These are phyloP conservation scores for Kitagawia praeruptora DNA, from an alignment of 129 eudicot genomes.

Conservation along the genomic window DNA sequence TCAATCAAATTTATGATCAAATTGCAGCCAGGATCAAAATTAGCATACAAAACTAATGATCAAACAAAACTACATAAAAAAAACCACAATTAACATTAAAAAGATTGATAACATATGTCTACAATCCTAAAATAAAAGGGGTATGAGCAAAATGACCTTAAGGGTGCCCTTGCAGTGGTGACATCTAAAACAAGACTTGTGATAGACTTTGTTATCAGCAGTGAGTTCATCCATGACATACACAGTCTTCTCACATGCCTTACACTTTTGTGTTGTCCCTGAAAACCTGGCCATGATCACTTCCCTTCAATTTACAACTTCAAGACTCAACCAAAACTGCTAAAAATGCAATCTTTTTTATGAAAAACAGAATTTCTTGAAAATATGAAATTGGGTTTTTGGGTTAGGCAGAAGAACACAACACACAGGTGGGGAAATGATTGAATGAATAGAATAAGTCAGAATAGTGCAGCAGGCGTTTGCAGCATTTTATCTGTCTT, in stretches of 20 bases:
- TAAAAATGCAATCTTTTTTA: not conserved
- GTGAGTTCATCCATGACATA: conserved; percentile 88
- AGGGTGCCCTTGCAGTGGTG: conserved; percentile 98
- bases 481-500: conserved; percentile 5
- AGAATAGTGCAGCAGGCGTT: conserved; percentile 12
- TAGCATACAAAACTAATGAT: not conserved
- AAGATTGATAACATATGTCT: not conserved
- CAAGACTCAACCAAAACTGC: not conserved
- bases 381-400: not conserved
- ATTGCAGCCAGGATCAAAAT: not conserved
- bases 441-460: conserved; percentile 6
- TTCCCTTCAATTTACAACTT: not conserved
- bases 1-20: too few relatives aligned
- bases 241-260: conserved; percentile 94
- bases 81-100: not conserved
- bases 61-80: not conserved
- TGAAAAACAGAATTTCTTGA: not conserved
- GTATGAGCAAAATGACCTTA: conserved; percentile 39
- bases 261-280: conserved; percentile 91
- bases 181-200: conserved; percentile 88
- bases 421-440: not conserved
- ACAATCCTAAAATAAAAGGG: too few relatives aligned
- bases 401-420: not conserved
- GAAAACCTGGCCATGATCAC: conserved; percentile 54
- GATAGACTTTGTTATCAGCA: conserved; percentile 77